Evolutionary conservation across 2,329 filamentous ascomycete species (phyloP), one percentile per base, ranked within the genome.

Genomic region (Phoma herbarum): DNA sequence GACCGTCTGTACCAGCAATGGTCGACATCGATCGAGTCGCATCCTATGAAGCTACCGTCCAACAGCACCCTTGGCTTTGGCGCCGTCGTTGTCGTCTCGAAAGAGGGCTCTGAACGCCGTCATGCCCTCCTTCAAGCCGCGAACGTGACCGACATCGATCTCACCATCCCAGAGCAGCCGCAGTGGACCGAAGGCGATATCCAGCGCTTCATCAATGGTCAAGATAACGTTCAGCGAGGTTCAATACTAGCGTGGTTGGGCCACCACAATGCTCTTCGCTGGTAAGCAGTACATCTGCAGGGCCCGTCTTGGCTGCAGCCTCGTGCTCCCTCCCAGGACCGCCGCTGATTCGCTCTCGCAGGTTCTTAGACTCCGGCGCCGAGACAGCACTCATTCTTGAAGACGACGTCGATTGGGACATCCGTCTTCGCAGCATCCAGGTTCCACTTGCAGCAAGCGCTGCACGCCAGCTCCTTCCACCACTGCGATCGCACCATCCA

Each of bases 401-500:
- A 70, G 79, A 81, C 65, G 79, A 81, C 57, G 78, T 80, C 28
- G 78, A 81, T 59, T 81, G 77, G 76, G 78, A 80, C 60, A 77
- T 81, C 37, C 78, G 75, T 48, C 71, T 81, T 14, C 78, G 78
- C 52, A 79, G 75, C 55, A 57, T 70, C n/a, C 78, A 81, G 59
- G 70, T 79, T 12, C 79, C 79, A 5, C 70, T 76, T 7, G 77
- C 78, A 9, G 77, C 79, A 49, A 75, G 71, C 37, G 78, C 78
- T 25, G 70, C 74, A 20, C 77, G 79, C 52, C 71, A 73, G 26
- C 64, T 80, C 11, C 62, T 80, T 41, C 72, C 73, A 22, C 72
- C 74, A 11, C 59, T 66, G 20, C 67, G 61, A 26, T 59, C 56
- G 1, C 26, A 45, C 20, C 56, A 59, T 20, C 56, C 56, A 6